Conservation (phyloP, 805 yeast genomes). For the Teunomyces gatunensis region DNA sequence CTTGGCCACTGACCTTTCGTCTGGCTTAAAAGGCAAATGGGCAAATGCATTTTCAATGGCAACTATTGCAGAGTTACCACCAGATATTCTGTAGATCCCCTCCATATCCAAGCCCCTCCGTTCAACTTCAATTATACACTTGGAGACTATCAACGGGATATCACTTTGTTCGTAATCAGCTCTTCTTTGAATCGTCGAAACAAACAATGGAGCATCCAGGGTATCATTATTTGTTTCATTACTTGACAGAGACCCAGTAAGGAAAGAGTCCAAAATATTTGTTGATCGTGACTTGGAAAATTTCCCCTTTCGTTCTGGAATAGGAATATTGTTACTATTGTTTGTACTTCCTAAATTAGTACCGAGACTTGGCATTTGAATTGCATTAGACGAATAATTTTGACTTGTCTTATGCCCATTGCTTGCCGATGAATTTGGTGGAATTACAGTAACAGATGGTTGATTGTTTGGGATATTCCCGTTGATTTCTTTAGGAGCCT, state of each 20-base stretch:
- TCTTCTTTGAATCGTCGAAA: slow-evolving; percentile 61
- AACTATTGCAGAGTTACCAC: slow-evolving; percentile 67
- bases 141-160: slow-evolving; percentile 69
- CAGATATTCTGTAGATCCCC: slow-evolving; percentile 90
- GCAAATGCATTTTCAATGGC: slow-evolving; percentile 43
- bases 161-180: slow-evolving; percentile 56
- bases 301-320: slow-evolving; percentile 13
- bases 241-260: slow-evolving; percentile 13
- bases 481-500: no score
- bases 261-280: slow-evolving; percentile 40
- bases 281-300: slow-evolving; percentile 47
- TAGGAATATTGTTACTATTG: background rate
- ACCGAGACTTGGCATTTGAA: slow-evolving; percentile 10
- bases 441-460: background rate
- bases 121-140: slow-evolving; percentile 78
- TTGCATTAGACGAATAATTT: slow-evolving; percentile 11
- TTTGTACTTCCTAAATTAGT: background rate
- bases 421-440: background rate
- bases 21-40: slow-evolving; percentile 24
- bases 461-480: background rate
- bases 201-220: slow-evolving; percentile 34
- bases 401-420: slow-evolving; percentile 11
- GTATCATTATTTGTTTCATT: slow-evolving; percentile 8
- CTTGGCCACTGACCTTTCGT: slow-evolving; percentile 31
- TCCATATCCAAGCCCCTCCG: slow-evolving; percentile 69